A percentile compares a stretch with the other conserved stretches of the same genome.
phyloP scores from a whole-genome alignment of 768 basidiomycete species.

The Hygrophorus russula region DNA sequence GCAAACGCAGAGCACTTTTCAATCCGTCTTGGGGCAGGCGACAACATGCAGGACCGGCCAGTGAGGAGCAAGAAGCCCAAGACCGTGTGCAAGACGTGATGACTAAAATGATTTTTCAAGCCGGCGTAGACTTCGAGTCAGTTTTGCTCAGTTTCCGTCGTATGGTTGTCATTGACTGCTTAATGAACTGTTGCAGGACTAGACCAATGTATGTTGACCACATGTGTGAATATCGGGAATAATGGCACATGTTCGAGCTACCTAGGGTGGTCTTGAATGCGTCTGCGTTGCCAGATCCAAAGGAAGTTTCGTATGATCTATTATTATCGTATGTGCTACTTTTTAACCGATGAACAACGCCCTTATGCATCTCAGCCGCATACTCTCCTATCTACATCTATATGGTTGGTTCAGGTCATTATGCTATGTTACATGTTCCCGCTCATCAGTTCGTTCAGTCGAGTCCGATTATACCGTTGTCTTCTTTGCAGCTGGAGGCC shows the following conservation, averaged over 20 bases:
- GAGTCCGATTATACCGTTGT: constrained; percentile 85
- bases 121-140: constrained; percentile 85
- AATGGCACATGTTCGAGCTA: constrained; percentile 4
- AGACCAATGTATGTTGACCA: constrained; percentile 62
- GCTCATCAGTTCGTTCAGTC: constrained; percentile 30
- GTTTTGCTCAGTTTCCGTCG: constrained; percentile 16
- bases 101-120: constrained; percentile 70
- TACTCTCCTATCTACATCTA: constrained; percentile 69
- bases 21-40: constrained; percentile 38
- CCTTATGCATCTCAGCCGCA: constrained; percentile 35
- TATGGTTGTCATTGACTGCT: neutral
- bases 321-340: constrained; percentile 49
- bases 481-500: constrained; percentile 74
- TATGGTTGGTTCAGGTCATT: constrained; percentile 44
- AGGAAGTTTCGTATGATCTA: constrained; percentile 64
- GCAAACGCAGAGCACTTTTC: constrained; percentile 29
- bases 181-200: constrained; percentile 37
- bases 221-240: constrained; percentile 2
- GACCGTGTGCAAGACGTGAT: constrained; percentile 56
- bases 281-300: constrained; percentile 74
- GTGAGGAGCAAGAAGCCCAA: constrained; percentile 16
- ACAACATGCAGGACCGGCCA: constrained; percentile 15
- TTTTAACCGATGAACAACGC: constrained; percentile 5
- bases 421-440: neutral
- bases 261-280: constrained; percentile 74